Evolutionary conservation across 2,329 filamentous ascomycete genomes (phyloP).

Genomic region (Rhexocercosporidium sp.): DNA sequence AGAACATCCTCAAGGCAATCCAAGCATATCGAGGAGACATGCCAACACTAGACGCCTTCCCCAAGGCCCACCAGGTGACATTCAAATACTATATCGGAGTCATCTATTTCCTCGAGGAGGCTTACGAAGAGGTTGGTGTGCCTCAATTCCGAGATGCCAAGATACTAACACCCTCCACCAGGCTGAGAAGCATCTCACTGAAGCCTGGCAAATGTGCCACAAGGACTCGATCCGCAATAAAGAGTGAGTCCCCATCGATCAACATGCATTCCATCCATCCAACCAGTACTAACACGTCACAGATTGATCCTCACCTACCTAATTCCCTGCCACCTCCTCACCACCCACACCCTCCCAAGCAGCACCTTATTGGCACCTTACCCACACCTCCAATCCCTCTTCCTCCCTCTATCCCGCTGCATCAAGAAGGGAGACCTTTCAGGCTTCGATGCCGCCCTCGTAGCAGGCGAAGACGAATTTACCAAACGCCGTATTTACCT

Average conservation of each 20-base stretch:
- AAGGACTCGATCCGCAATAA: constrained; percentile 74
- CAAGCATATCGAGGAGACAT: constrained; percentile 80
- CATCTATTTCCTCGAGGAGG: constrained; percentile 91
- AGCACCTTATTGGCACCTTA: constrained; percentile 72
- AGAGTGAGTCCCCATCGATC: constrained; percentile 61
- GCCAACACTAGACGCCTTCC: constrained; percentile 78
- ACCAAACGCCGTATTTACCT: constrained; percentile 93
- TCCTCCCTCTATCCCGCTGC: constrained; percentile 76
- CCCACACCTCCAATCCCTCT: constrained; percentile 77
- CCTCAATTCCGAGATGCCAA: constrained; percentile 4
- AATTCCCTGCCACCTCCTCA: constrained; percentile 90
- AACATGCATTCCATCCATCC: neutral
- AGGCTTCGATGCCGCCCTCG: constrained; percentile 82
- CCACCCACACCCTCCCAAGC: constrained; percentile 82
- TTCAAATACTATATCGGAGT: constrained; percentile 97
- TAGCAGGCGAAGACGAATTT: constrained; percentile 86
- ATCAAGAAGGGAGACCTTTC: constrained; percentile 84
- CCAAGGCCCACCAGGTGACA: constrained; percentile 88
- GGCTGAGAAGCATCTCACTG: constrained; percentile 80
- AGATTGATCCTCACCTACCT: constrained; percentile 93
- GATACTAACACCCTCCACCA: constrained; percentile 43
- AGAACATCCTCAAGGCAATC: constrained; percentile 86
- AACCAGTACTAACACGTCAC: constrained; percentile 31
- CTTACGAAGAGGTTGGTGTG: constrained; percentile 74
- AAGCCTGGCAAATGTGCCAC: constrained; percentile 84